Evolutionary conservation across 495 filamentous ascomycete species (phyloP).

Genomic region (Penicillium mononematosum): DNA sequence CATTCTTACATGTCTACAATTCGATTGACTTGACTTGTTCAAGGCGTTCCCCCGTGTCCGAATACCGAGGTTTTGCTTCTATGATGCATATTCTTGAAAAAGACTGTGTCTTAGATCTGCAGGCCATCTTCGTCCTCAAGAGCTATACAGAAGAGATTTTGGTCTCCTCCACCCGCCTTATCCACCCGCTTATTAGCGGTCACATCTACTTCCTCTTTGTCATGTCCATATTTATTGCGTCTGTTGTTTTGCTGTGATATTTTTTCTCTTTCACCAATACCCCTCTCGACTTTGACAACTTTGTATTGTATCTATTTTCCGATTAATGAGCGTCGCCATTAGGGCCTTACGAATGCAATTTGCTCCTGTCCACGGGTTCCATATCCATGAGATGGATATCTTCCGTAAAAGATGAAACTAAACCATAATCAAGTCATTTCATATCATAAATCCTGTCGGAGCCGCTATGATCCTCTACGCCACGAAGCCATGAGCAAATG

Average conservation of each 20-base stretch:
- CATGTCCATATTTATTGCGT: slow-evolving; percentile 27
- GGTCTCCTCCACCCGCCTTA: slow-evolving; percentile 2
- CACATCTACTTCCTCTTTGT: slow-evolving; percentile 20
- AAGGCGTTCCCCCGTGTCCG: slow-evolving; percentile 9
- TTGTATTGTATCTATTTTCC: slow-evolving; percentile 36
- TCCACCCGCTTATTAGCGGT: slow-evolving; percentile 13
- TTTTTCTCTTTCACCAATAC: slow-evolving; percentile 38
- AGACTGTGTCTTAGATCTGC: neutral
- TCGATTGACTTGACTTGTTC: slow-evolving; percentile 3
- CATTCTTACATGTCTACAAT: neutral
- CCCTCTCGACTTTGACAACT: slow-evolving; percentile 32
- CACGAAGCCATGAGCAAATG: neutral
- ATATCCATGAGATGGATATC: neutral
- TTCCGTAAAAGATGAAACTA: neutral
- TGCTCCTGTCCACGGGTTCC: slow-evolving; percentile 1
- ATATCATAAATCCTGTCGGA: neutral
- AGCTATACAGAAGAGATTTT: neutral
- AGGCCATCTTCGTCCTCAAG: neutral
- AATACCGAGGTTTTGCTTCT: slow-evolving; percentile 17
- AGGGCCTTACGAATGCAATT: slow-evolving; percentile 27
- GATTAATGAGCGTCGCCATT: slow-evolving; percentile 25
- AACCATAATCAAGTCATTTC: slow-evolving; percentile 10
- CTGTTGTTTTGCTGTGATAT: slow-evolving; percentile 22
- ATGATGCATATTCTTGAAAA: slow-evolving; percentile 18
- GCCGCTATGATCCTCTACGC: neutral